Evolutionary conservation across 2,329 filamentous ascomycete genomes (phyloP), one percentile per base, ranked within the genome.

Genomic region (Penicillium sp.): DNA sequence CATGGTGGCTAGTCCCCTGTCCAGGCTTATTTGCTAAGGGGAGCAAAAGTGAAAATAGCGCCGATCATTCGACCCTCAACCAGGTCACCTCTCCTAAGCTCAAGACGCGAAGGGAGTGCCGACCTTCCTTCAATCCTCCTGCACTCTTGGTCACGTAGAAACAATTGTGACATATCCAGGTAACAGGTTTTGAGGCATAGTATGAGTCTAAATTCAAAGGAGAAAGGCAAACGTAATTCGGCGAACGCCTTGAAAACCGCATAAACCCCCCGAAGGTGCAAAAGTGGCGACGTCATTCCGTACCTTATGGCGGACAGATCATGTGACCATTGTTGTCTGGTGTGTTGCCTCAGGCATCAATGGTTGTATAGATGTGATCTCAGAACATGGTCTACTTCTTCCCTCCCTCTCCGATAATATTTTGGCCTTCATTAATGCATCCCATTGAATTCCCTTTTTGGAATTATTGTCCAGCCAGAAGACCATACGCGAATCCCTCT

Each of bases 151-250:
- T 63, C 56, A 67, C 55, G 50, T 46, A 53, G 59, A 52, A 58
- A 65, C 60, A 59, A 64, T 57, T 51, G 57, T 64, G 57, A 65
- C 70, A 72, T 72, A 60, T 68, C 66, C 66, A 44, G 41, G 19
- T 13, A 53, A 47, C 19, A 25, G 40, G 41, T 19, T 34, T 55
- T 31, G 55, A 56, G 52, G 59, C 55, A 65, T 60, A 41, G 27
- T 56, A 53, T 40, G 23, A 36, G 36, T 51, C 54, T 52, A 48
- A 33, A 38, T 9, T 9, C 34, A 25, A 29, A 9, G 44, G n/a
- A 33, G 15, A 15, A 51, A 41, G 39, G n/a, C 49, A 21, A 36
- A 48, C 11, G 15, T 16, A 29, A 8, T n/a, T 23, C 13, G 36
- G 21, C 49, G 23, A 36, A 29, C 31, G 23, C 49, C 16, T 41